Percentiles rank a stretch among this genome's conserved stretches.
Conservation (phyloP, 164 flowering plant species). For the Buxus sempervirens region DNA sequence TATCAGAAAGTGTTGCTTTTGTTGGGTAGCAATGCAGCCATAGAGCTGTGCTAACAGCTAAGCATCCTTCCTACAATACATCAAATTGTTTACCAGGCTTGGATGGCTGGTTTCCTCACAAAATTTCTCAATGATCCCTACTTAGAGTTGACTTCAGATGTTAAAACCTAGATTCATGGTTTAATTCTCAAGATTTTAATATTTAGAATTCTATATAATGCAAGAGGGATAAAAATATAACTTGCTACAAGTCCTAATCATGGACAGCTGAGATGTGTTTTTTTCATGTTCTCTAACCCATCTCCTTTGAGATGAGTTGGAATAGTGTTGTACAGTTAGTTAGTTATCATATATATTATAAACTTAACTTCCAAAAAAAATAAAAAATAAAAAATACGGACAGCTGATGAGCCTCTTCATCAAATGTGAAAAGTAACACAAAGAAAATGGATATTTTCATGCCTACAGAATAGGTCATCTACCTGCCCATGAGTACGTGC, state of each 20-base stretch:
- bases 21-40: background rate
- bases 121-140: background rate
- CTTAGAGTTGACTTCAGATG: background rate
- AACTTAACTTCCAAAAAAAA: too few species aligned
- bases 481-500: conserved; percentile 99
- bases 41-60: background rate
- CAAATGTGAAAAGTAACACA: background rate
- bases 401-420: background rate
- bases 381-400: too few species aligned
- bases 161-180: too few species aligned
- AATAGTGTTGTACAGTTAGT: too few species aligned
- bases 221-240: background rate
- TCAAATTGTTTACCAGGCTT: background rate
- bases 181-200: too few species aligned
- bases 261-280: too few species aligned
- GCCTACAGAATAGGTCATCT: conserved; percentile 5
- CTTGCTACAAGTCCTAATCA: background rate
- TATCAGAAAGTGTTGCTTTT: background rate
- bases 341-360: too few species aligned
- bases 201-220: background rate
- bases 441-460: background rate
- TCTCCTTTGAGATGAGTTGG: too few species aligned
- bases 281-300: too few species aligned
- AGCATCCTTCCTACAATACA: background rate
- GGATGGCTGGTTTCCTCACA: background rate